Conservation (phyloP, 1,139 yeast genomes). For the Geotrichum carabidarum region DNA sequence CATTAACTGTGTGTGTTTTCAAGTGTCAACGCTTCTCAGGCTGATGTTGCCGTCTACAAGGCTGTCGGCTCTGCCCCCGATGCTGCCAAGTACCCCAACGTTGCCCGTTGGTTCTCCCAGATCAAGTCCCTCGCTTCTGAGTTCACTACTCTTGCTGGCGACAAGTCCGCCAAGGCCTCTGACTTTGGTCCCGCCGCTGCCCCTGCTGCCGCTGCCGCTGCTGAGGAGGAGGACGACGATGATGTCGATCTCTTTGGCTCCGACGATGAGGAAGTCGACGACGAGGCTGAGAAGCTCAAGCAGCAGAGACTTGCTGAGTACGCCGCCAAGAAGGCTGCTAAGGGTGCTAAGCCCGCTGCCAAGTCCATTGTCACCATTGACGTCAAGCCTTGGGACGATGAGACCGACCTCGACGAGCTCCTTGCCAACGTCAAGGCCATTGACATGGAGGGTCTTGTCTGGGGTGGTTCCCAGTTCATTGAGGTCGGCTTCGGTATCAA, state of each 20-base stretch:
- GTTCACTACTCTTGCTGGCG: slow-evolving; percentile 48
- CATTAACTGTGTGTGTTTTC: background rate
- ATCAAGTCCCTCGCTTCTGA: slow-evolving; percentile 86
- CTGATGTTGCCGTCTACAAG: slow-evolving; percentile 87
- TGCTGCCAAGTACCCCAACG: slow-evolving; percentile 75
- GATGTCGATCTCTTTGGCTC: slow-evolving; percentile 95
- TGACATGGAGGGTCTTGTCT: slow-evolving; percentile 84
- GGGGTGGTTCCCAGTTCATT: slow-evolving; percentile 98
- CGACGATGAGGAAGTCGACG: slow-evolving; percentile 89
- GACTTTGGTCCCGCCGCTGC: slow-evolving; percentile 44
- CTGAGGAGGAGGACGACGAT: slow-evolving; percentile 81
- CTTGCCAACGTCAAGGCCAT: slow-evolving; percentile 78
- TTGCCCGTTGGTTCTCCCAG: slow-evolving; percentile 98
- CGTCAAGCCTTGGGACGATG: slow-evolving; percentile 99
- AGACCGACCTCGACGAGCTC: slow-evolving; percentile 88
- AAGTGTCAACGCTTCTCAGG: slow-evolving; percentile 60
- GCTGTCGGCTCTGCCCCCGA: slow-evolving; percentile 67
- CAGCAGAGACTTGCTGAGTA: slow-evolving; percentile 96
- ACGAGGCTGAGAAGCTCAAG: slow-evolving; percentile 93
- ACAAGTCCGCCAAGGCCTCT: slow-evolving; percentile 35
- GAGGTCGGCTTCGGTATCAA: slow-evolving; percentile 99
- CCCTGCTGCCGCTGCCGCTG: slow-evolving; percentile 46
- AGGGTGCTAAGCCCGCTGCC: slow-evolving; percentile 97
- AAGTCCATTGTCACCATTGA: slow-evolving; percentile 94
- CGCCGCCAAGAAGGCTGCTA: slow-evolving; percentile 95